Percentiles rank a stretch among this genome's conserved stretches.
These are phyloP conservation scores for Quillaja saponaria DNA, from an alignment of 306 rosid genomes.

Conservation along the genomic window DNA sequence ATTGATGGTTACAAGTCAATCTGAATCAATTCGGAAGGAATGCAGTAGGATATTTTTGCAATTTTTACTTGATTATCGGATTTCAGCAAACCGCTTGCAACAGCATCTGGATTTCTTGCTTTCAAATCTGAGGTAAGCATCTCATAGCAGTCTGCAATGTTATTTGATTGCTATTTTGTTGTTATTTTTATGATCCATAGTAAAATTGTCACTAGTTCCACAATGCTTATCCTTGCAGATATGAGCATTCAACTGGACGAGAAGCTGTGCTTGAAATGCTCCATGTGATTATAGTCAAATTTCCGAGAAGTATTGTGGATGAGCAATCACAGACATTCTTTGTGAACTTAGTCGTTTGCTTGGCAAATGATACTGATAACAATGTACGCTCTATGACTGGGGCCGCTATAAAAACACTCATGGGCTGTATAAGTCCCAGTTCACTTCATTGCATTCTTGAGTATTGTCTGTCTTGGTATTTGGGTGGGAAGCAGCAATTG, in stretches of 20 bases:
- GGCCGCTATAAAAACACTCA: constrained; percentile 66
- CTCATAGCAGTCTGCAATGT: constrained; percentile 2
- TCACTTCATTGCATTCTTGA: constrained; percentile 62
- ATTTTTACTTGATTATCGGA: constrained; percentile 76
- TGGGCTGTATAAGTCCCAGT: constrained; percentile 51
- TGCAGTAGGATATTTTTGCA: constrained; percentile 83
- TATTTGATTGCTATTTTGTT: neutral
- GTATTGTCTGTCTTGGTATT: constrained; percentile 75
- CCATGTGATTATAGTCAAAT: constrained; percentile 66
- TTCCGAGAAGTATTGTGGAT: constrained; percentile 70
- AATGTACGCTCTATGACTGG: constrained; percentile 84
- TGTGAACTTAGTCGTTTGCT: constrained; percentile 77
- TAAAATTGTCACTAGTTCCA: too few relatives aligned
- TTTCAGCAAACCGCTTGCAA: constrained; percentile 72
- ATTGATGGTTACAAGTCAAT: constrained; percentile 93
- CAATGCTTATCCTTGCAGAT: constrained; percentile 59
- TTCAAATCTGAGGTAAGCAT: constrained; percentile 68
- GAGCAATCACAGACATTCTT: constrained; percentile 72
- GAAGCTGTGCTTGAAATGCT: constrained; percentile 92
- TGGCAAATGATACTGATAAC: constrained; percentile 77
- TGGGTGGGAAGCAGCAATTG: constrained; percentile 63
- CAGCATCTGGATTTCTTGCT: constrained; percentile 77
- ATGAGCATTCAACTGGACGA: constrained; percentile 85
- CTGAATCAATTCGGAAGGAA: constrained; percentile 66
- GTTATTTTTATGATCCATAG: too few relatives aligned